These are phyloP conservation scores for Dryadomyces quercivorus DNA, from an alignment of 2,329 filamentous ascomycete genomes.

Conservation along the genomic window DNA sequence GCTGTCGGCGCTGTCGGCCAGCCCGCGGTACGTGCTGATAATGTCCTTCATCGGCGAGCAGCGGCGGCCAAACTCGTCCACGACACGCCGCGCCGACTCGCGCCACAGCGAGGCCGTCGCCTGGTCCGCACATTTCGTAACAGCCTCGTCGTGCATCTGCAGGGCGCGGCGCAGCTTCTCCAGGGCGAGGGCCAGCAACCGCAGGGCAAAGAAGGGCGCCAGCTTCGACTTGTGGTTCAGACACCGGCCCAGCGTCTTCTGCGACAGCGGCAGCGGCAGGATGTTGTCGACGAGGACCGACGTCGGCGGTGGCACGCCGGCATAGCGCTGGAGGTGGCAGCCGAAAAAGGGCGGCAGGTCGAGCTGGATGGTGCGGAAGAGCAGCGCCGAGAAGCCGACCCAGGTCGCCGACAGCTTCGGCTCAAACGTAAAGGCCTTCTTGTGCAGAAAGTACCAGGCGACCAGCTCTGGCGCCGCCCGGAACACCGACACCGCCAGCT, in stretches of 20 bases:
- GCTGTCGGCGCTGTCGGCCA: slow-evolving; percentile 44
- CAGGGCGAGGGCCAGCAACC: slow-evolving; percentile 66
- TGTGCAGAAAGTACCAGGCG: slow-evolving; percentile 74
- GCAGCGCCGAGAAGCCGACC: slow-evolving; percentile 84
- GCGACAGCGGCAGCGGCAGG: slow-evolving; percentile 68
- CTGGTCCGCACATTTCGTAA: background rate
- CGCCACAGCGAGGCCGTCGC: slow-evolving; percentile 42
- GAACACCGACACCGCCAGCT: slow-evolving; percentile 73
- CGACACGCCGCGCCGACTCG: slow-evolving; percentile 53
- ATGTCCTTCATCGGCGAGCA: slow-evolving; percentile 76
- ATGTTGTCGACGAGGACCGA: slow-evolving; percentile 75
- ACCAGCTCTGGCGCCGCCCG: slow-evolving; percentile 72
- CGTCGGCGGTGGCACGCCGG: slow-evolving; percentile 61
- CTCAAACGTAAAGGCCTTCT: slow-evolving; percentile 72
- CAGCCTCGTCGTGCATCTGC: slow-evolving; percentile 41
- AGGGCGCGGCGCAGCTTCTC: slow-evolving; percentile 61
- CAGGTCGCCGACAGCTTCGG: slow-evolving; percentile 87
- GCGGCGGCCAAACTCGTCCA: slow-evolving; percentile 63
- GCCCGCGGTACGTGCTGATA: slow-evolving; percentile 59
- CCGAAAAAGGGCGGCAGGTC: slow-evolving; percentile 64
- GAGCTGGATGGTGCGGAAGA: slow-evolving; percentile 70
- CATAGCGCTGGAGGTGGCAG: slow-evolving; percentile 42
- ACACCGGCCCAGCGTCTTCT: slow-evolving; percentile 68
- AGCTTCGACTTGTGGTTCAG: slow-evolving; percentile 67
- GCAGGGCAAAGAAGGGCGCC: slow-evolving; percentile 71